Base-by-base conservation (phyloP, 2,329 filamentous ascomycete species). In the Fusarium heterosporum region DNA sequence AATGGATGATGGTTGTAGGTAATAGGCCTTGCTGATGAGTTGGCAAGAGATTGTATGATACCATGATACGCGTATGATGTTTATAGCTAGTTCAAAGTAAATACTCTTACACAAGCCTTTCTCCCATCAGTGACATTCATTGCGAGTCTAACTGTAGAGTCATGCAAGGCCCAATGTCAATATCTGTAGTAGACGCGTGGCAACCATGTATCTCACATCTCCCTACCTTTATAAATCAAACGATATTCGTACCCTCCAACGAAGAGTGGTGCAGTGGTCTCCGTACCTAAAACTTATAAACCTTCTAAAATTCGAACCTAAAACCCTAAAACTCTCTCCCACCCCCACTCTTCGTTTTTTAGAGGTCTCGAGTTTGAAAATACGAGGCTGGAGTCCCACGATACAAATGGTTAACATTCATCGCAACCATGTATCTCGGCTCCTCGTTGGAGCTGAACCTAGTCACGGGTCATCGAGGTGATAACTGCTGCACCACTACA, bases 11-110 rank as follows among this genome's bases (percentile, higher is more conserved):
- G 28, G 9, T 11, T 28, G 8, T 25, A 14, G 3, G 12, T 14
- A 16, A 7, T 11, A 14, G 7, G 13, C 25, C 34, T 6, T 36
- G 10, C 11, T 32, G 40, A 12, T 17, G 14, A 11, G 4, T 16
- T 6, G 25, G 6, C 7, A 50, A 4, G 26, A 59, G 16, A 52
- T 42, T 64, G 59, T 40, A 58, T 19, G 40, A 47, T 42, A 64
- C 16, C 29, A 64, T 25, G 26, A 39, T 12, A 14, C 25, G 2
- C 38, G 36, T 6, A 34, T 41, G 40, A 41, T 39, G 9, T 48
- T 32, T 3, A 41, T 46, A 61, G 41, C 17, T 12, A 14, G 30
- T 54, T 36, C 34, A 17, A 10, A 36, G 34, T 36, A 36, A 36
- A 16, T 36, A 36, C n/a, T 36, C 6, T 22, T 22, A 22, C 22